These are phyloP conservation scores for Plasmodium vivax DNA, from an alignment of 169 alveolate species.

Conservation along the genomic window DNA sequence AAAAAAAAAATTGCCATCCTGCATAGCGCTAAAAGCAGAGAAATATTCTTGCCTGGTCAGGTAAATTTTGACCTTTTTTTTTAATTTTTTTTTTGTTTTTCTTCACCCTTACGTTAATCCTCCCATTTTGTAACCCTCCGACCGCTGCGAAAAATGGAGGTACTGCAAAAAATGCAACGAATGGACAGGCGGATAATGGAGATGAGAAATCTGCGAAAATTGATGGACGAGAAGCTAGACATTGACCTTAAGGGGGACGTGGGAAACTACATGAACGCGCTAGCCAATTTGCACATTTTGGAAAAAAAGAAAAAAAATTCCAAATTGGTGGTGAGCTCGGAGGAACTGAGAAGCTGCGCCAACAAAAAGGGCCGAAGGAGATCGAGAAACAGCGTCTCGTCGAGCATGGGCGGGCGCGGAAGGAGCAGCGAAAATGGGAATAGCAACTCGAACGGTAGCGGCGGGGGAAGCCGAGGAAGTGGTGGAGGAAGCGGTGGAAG, in stretches of 20 bases:
- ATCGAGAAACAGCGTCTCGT: slow-evolving; percentile 41
- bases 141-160: slow-evolving; percentile 11
- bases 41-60: not conserved
- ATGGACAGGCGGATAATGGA: slow-evolving; percentile 19
- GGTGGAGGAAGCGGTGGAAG: not conserved
- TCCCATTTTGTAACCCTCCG: not conserved
- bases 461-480: not conserved
- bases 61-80: not conserved
- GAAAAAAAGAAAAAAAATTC: slow-evolving; percentile 18
- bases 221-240: not conserved
- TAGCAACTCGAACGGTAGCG: not conserved
- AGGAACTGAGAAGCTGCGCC: not conserved
- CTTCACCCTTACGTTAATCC: not conserved
- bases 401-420: not conserved
- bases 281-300: slow-evolving; percentile 12
- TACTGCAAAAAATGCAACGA: slow-evolving; percentile 27
- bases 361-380: slow-evolving; percentile 9
- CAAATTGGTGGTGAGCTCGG: slow-evolving; percentile 17
- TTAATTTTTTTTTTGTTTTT: no score
- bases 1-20: not conserved
- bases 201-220: slow-evolving; percentile 7
- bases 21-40: not conserved
- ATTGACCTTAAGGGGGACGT: not conserved
- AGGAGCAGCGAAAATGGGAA: not conserved
- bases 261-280: slow-evolving; percentile 16